These are phyloP conservation scores for Syncephalastrum contaminatum DNA, from an alignment of 371 early-diverging fungal genomes.

Conservation along the genomic window DNA sequence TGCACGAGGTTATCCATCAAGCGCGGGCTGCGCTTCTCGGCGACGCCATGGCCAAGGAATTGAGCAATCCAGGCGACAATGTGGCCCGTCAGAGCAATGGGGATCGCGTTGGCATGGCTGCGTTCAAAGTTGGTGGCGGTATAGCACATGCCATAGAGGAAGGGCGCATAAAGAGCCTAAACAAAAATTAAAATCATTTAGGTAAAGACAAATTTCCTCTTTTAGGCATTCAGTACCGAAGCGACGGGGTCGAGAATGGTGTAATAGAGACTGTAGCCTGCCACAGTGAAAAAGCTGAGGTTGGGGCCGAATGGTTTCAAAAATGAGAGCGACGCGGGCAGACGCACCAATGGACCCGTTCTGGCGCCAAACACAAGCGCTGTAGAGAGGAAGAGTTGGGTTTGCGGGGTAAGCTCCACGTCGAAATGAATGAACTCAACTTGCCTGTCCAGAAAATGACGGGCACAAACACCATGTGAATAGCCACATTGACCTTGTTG, in stretches of 20 bases:
- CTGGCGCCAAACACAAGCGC: constrained; percentile 62
- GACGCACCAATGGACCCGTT: constrained; percentile 50
- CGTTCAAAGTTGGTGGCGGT: constrained; percentile 58
- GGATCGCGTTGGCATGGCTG: constrained; percentile 50
- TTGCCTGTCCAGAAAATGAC: constrained; percentile 80
- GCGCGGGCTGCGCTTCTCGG: constrained; percentile 89
- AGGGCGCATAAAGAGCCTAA: constrained; percentile 58
- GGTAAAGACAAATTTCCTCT: constrained; percentile 3
- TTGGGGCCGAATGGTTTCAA: constrained; percentile 53
- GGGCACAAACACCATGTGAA: constrained; percentile 93
- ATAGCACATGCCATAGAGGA: constrained; percentile 58
- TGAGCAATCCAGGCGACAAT: constrained; percentile 84
- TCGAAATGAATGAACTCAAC: neutral
- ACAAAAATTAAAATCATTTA: neutral
- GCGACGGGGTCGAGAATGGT: constrained; percentile 77
- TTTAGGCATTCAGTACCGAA: constrained; percentile 39
- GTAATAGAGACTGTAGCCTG: constrained; percentile 73
- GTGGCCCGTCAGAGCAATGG: constrained; percentile 60
- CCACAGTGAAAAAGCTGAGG: constrained; percentile 51
- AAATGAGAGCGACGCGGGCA: constrained; percentile 16
- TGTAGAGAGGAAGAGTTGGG: constrained; percentile 7
- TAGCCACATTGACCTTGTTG: constrained; percentile 73
- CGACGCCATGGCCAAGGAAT: constrained; percentile 85
- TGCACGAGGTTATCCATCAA: constrained; percentile 84
- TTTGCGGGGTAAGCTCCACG: neutral